Conservation (phyloP, 1,284 basidiomycete genomes). For the Lentinula novae-zelandiae region DNA sequence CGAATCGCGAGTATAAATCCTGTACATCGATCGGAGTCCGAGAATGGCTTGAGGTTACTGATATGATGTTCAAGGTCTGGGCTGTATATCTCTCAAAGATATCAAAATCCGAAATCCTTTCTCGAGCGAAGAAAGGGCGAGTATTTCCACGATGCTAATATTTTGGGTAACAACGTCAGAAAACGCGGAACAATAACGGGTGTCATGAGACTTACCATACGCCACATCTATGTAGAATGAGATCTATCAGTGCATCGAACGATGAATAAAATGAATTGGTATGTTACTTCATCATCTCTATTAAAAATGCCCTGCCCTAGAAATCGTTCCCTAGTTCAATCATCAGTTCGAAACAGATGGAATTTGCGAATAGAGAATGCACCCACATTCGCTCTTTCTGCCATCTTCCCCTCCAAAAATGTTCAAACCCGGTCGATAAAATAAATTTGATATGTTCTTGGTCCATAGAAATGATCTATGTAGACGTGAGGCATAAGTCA, state of each 20-base stretch:
- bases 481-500: conserved; percentile 1
- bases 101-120: conserved; percentile 67
- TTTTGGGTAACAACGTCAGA: neutral
- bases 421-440: conserved; percentile 60
- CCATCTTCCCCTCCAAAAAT: conserved; percentile 59
- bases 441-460: conserved; percentile 64
- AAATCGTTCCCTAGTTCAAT: conserved; percentile 52
- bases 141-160: conserved; percentile 61
- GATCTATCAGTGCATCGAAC: neutral
- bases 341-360: neutral
- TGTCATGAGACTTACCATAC: conserved; percentile 30
- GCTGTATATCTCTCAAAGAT: conserved; percentile 56
- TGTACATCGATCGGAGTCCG: conserved; percentile 52
- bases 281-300: conserved; percentile 58
- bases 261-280: conserved; percentile 13
- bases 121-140: conserved; percentile 70
- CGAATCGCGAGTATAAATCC: conserved; percentile 66
- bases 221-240: conserved; percentile 35
- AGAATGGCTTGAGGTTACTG: conserved; percentile 26
- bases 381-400: conserved; percentile 64
- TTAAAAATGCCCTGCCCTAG: conserved; percentile 73
- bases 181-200: neutral
- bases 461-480: conserved; percentile 68
- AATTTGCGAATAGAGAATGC: neutral
- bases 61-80: conserved; percentile 48